Evolutionary conservation across 345 rosid genomes (phyloP), one percentile per base, ranked within the genome.

Genomic region (Gynandropsis gynandra): DNA sequence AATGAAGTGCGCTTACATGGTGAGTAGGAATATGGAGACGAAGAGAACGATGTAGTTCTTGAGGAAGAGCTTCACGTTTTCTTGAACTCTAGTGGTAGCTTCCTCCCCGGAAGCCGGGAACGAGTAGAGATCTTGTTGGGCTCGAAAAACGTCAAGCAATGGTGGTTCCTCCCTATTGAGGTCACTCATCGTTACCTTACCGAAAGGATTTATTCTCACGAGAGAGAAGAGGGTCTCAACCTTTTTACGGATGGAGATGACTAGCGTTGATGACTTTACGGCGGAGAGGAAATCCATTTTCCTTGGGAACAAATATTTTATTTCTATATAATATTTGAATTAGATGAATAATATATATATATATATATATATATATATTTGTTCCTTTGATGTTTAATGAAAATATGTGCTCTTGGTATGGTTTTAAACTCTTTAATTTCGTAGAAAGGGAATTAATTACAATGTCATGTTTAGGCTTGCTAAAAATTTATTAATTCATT

Each of bases 1-100:
- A 5, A 24, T 2, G 29, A 24, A 24, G 29, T 2, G 5, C 29
- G 29, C 29, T 24, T 69, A 88, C 82, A 88, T 60, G 47, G 95
- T 36, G 47, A 89, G 71, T 33, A 85, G 81, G 32, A 80, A 79
- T 76, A 76, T 65, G 63, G 75, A 56, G 42, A 80, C 61, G 41
- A 80, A 79, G 48, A 88, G 76, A 14, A 72, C 58, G 12, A 83
- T 82, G 49, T 87, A 80, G 58, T 82, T 82, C 56, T 80, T 67
- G 4, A 83, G 85, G 64, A 82, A 88, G 16, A 89, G 85, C 66
- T 72, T 85, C 43, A 80, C 79, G 42, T 88, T 88, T 79, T 88
- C 84, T 35, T 78, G 76, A 47, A 79, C 79, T 67, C 95, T 67
- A 61, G 72, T 75, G 49, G 65, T 47, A 2, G 79, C 86, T 65